A percentile compares a stretch with the other conserved stretches of the same genome.
phyloP scores from a whole-genome alignment of 2,329 filamentous ascomycete genomes.

The Arthrobotrys conoides region DNA sequence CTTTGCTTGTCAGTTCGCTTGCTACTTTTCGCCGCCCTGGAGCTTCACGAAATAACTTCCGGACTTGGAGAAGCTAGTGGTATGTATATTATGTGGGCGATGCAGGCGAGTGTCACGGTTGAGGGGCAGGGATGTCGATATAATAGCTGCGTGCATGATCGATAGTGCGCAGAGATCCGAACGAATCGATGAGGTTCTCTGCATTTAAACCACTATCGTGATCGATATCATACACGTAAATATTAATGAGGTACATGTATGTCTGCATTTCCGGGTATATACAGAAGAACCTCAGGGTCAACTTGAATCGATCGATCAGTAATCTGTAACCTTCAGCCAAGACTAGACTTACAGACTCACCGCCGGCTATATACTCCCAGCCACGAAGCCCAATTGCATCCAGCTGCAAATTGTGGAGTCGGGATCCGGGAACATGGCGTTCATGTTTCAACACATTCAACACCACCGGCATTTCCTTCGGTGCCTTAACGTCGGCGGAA shows the following conservation, averaged over 20 bases:
- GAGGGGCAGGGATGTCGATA: background rate
- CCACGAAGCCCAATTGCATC: background rate
- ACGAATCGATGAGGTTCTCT: background rate
- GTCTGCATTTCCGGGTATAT: no score
- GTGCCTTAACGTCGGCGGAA: background rate
- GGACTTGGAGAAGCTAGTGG: background rate
- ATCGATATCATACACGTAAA: no score
- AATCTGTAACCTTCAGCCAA: no score
- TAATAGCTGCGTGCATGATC: background rate
- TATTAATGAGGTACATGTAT: no score
- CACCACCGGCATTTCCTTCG: background rate
- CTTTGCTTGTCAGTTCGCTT: background rate
- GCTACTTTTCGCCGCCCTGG: constrained; percentile 5
- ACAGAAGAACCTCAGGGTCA: no score
- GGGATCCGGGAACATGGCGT: background rate
- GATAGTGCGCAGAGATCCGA: background rate
- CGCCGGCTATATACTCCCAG: background rate
- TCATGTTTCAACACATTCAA: constrained; percentile 8
- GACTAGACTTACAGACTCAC: background rate
- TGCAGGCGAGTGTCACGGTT: constrained; percentile 11
- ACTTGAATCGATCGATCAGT: no score
- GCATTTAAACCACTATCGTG: no score
- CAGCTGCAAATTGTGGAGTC: background rate
- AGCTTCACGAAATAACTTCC: constrained; percentile 21
- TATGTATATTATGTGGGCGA: background rate